Conservation (phyloP, 2,329 filamentous ascomycete species). For the Biscogniauxia marginata region DNA sequence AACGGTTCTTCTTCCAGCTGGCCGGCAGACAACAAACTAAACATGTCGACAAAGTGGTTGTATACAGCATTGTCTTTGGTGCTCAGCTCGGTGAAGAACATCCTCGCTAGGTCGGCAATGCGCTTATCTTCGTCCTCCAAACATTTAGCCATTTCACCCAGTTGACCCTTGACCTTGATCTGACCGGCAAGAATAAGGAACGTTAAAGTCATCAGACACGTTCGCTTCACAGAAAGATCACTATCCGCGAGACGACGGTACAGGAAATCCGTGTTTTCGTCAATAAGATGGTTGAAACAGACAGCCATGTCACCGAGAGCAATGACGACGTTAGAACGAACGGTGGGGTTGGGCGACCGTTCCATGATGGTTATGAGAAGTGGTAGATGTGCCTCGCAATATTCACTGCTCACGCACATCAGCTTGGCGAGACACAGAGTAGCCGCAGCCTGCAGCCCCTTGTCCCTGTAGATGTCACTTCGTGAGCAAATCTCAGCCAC, state of each 20-base stretch:
- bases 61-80: constrained; percentile 99
- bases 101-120: constrained; percentile 88
- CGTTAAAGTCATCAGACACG: constrained; percentile 96
- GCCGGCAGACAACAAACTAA: constrained; percentile 85
- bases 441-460: constrained; percentile 86
- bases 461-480: constrained; percentile 88
- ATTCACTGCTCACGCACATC: constrained; percentile 97
- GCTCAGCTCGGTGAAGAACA: constrained; percentile 98
- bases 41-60: constrained; percentile 99
- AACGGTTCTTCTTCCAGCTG: constrained; percentile 83
- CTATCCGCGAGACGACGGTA: constrained; percentile 89
- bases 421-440: constrained; percentile 95
- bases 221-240: constrained; percentile 89
- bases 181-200: constrained; percentile 96
- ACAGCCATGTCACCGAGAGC: constrained; percentile 98
- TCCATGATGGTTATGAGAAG: constrained; percentile 98
- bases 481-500: constrained; percentile 93
- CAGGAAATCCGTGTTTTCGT: constrained; percentile 97
- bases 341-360: constrained; percentile 85
- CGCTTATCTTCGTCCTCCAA: constrained; percentile 93
- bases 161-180: constrained; percentile 98
- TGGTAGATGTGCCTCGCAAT: constrained; percentile 89
- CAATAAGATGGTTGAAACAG: constrained; percentile 98
- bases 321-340: constrained; percentile 93
- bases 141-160: constrained; percentile 99